Evolutionary conservation across 139 green algal genomes (phyloP), one percentile per base, ranked within the genome.

Genomic region (Eudorina sp.): DNA sequence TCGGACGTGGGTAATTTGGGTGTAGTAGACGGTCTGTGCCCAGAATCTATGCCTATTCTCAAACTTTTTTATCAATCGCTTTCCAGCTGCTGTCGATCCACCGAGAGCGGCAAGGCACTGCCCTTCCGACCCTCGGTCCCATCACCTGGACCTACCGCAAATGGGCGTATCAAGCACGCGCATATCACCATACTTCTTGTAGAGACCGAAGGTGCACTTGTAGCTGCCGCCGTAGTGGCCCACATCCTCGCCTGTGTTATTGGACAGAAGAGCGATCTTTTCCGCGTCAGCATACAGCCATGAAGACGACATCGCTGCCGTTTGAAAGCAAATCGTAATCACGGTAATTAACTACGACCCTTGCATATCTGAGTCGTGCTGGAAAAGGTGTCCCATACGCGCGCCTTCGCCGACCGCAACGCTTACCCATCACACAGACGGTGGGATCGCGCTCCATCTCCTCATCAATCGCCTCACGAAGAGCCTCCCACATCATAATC

Each of bases 111-210:
- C n/a, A n/a, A n/a, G n/a, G n/a, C n/a, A n/a, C n/a, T n/a, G n/a
- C n/a, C n/a, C n/a, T n/a, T n/a, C n/a, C n/a, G n/a, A n/a, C n/a
- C n/a, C n/a, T n/a, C n/a, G n/a, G n/a, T n/a, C n/a, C n/a, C n/a
- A n/a, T n/a, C n/a, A n/a, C n/a, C n/a, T n/a, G 14, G 27, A 64
- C 92, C 89, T 75, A 97, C 95, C 97, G 94, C 96, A 98, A 91
- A 99, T 99, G 89, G 97, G 97, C 0, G 97, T 99, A 92, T 99
- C 97, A 68, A 99, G 92, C 53, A 99, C 89, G 16, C 97, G 94
- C 93, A 97, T 95, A 74, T 99, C 96, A 36, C 97, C 97, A 88
- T 97, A 99, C 95, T 99, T 99, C 91, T 99, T 99, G 94, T 99
- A 96, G 81, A 99, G 92, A 60, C 94, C 97, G 68, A 97, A 96